Evolutionary conservation across 2,329 filamentous ascomycete species (phyloP).

Genomic region (Cladosporium oxysporum): DNA sequence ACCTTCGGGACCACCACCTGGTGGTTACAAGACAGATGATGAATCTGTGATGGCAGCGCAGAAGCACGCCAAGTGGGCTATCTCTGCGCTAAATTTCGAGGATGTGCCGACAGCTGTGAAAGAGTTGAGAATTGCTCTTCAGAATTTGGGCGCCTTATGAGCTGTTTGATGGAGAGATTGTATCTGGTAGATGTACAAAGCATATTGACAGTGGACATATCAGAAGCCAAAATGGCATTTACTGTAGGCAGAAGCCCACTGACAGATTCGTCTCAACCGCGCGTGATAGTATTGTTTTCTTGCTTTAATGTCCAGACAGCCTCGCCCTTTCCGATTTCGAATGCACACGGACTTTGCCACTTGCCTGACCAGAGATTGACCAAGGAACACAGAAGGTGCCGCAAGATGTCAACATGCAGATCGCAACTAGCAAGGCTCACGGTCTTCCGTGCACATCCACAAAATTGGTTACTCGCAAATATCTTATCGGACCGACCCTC

Average conservation of each 20-base stretch:
- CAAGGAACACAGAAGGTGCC: not conserved
- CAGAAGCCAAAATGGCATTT: not conserved
- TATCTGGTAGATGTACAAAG: not conserved
- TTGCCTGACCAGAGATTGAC: not conserved
- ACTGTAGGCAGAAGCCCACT: not conserved
- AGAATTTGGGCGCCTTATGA: constrained; percentile 65
- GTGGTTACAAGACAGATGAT: constrained; percentile 57
- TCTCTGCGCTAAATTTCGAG: constrained; percentile 94
- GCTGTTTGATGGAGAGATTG: not conserved
- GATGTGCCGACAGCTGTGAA: constrained; percentile 87
- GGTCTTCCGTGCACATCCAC: not conserved
- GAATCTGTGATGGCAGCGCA: constrained; percentile 74
- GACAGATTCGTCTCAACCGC: not conserved
- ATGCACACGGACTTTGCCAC: not conserved
- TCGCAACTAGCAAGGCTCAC: not conserved
- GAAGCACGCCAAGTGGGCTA: constrained; percentile 96
- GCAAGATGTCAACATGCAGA: not conserved
- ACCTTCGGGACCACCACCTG: constrained; percentile 2
- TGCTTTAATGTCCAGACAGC: not conserved
- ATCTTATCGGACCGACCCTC: not conserved
- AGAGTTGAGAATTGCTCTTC: constrained; percentile 76
- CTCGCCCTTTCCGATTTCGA: not conserved
- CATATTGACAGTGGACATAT: not conserved
- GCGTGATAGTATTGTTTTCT: not conserved
- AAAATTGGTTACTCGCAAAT: not conserved